Percentiles rank a stretch among this genome's conserved stretches.
phyloP scores from a whole-genome alignment of 2,329 filamentous ascomycete species.

The Daldinia sp. region DNA sequence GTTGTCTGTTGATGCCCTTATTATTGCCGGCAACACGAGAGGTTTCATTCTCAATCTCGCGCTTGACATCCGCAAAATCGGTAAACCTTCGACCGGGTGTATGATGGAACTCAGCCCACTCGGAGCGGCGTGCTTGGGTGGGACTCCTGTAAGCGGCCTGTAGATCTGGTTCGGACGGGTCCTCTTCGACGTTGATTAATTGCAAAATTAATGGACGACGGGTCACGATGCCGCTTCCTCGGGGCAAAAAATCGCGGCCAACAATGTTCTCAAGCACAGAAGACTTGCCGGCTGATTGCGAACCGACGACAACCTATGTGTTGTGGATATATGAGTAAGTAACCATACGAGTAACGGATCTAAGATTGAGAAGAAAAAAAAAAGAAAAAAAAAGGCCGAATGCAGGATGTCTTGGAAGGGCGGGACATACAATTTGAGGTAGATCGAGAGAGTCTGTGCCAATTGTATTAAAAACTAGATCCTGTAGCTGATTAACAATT shows the following conservation, averaged over 20 bases:
- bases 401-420: constrained; percentile 31
- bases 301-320: constrained; percentile 95
- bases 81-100: constrained; percentile 88
- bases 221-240: constrained; percentile 96
- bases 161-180: constrained; percentile 70
- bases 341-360: constrained; percentile 23
- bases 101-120: constrained; percentile 97
- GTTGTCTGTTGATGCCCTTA: constrained; percentile 96
- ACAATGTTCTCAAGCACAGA: constrained; percentile 99
- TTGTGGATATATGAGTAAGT: constrained; percentile 23
- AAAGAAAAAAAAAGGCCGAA: no score
- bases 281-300: constrained; percentile 97
- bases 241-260: constrained; percentile 93
- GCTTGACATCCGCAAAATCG: constrained; percentile 91
- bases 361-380: constrained; percentile 1
- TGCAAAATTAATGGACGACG: constrained; percentile 93
- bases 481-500: constrained; percentile 98
- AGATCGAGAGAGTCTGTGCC: constrained; percentile 97
- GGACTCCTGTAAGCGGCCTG: constrained; percentile 80
- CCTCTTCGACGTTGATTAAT: constrained; percentile 93
- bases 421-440: constrained; percentile 86
- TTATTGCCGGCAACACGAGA: constrained; percentile 91
- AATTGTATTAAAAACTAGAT: constrained; percentile 99
- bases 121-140: constrained; percentile 69
- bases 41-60: constrained; percentile 97